Conservation (phyloP, 495 filamentous ascomycete species). For the Penicillium fimorum region DNA sequence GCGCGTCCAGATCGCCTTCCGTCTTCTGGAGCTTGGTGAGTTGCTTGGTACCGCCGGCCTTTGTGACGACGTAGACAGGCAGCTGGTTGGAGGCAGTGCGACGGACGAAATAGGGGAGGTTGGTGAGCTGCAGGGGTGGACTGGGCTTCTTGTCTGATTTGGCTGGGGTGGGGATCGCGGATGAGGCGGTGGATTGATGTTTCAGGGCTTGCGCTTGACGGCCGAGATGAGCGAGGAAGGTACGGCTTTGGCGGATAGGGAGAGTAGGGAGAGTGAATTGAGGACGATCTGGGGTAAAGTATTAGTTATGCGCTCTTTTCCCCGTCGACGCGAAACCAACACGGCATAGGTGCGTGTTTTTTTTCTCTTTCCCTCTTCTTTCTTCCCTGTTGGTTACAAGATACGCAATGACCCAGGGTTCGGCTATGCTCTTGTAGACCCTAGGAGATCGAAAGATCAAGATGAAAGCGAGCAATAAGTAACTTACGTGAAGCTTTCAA, state of each 20-base stretch:
- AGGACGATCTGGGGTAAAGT: constrained; percentile 22
- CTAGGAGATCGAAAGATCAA: not conserved
- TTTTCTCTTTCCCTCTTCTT: not conserved
- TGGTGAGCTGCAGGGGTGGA: constrained; percentile 35
- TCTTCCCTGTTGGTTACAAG: constrained; percentile 2
- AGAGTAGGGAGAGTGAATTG: constrained; percentile 22
- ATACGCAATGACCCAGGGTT: not conserved
- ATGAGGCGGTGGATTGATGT: constrained; percentile 30
- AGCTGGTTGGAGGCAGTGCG: constrained; percentile 70
- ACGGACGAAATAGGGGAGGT: constrained; percentile 67
- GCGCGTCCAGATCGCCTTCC: constrained; percentile 62
- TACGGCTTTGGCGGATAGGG: constrained; percentile 35
- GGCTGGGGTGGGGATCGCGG: constrained; percentile 26
- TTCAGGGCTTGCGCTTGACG: constrained; percentile 41
- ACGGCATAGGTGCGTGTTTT: not conserved
- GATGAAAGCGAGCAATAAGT: not conserved
- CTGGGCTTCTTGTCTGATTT: constrained; percentile 20
- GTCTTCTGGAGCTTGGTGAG: constrained; percentile 75
- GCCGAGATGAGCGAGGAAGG: constrained; percentile 44
- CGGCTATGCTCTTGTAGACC: not conserved
- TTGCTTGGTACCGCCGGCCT: constrained; percentile 74
- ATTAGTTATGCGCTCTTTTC: not conserved
- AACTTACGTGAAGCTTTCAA: constrained; percentile 35
- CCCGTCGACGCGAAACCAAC: not conserved
- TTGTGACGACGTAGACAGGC: constrained; percentile 73